Base-by-base conservation (phyloP, 148 eudicot genomes). In the Pharnaceum exiguum region DNA sequence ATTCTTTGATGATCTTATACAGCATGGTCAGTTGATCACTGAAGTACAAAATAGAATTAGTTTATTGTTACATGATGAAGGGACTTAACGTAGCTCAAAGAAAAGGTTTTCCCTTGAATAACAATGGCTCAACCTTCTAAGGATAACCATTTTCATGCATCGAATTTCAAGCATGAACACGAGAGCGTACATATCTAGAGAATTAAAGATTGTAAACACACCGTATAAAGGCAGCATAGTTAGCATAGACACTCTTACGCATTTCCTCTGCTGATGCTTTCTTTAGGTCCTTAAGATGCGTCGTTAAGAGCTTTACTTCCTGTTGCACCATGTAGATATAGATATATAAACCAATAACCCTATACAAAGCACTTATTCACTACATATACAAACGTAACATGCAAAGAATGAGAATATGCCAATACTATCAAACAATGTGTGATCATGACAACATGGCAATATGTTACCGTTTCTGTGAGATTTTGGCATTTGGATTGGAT, bases 201-300 rank as follows among this genome's bases (percentile, higher is more conserved):
- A n/a, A n/a, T n/a, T n/a, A n/a, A n/a, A n/a, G n/a, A n/a, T n/a
- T n/a, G n/a, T n/a, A n/a, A n/a, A n/a, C 75, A 79, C 51, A 88
- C 98, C 99, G 77, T 69, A 93, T 89, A 32, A 93, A 93, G 45
- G 99, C 83, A 13, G 89, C 38, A 63, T 93, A 93, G 73, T 93
- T 93, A 68, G 99, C 96, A 48, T 89, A 93, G 5, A 93, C 99
- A 60, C 95, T 93, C 75, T 82, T 93, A 11, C 99, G 94, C 98
- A 93, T 93, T 68, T 93, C 98, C 75, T 93, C 98, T 6, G 98
- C 98, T 32, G 98, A 88, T 23, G 95, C 96, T 66, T 79, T 86
- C 76, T 82, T 87, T 26, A 93, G 60, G 38, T 82, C 91, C 46
- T 81, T 76, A 25, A 93, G 91, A 71, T 73, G 71, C 25, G 33